Percentiles rank a stretch among this genome's conserved stretches.
These are phyloP conservation scores for Candida sp. DNA, from an alignment of 1,139 yeast genomes.

Conservation along the genomic window DNA sequence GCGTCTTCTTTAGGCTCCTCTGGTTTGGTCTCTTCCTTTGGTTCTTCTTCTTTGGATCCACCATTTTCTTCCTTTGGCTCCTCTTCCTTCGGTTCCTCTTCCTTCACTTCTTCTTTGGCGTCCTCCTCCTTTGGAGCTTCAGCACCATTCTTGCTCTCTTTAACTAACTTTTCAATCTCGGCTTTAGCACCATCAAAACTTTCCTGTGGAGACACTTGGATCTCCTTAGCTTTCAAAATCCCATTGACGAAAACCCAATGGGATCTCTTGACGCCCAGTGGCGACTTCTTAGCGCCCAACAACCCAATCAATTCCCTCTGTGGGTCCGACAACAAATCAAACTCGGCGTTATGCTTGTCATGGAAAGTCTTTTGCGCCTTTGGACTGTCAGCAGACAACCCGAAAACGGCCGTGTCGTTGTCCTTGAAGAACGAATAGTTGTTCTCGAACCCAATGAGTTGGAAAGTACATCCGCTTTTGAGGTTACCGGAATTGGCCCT, in stretches of 20 bases:
- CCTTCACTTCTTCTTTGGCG: slow-evolving; percentile 11
- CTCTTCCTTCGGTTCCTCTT: slow-evolving; percentile 9
- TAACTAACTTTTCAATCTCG: slow-evolving; percentile 46
- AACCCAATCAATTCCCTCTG: slow-evolving; percentile 65
- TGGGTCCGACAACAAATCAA: slow-evolving; percentile 80
- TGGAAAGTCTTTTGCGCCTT: slow-evolving; percentile 79
- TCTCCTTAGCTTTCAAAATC: slow-evolving; percentile 60
- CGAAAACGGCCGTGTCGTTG: slow-evolving; percentile 58
- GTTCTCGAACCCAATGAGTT: slow-evolving; percentile 87
- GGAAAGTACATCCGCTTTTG: slow-evolving; percentile 89
- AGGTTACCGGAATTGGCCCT: slow-evolving; percentile 68
- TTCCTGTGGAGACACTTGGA: slow-evolving; percentile 79
- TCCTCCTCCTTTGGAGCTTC: slow-evolving; percentile 10
- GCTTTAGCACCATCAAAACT: slow-evolving; percentile 68
- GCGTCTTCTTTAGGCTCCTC: slow-evolving; percentile 2
- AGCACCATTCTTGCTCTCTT: slow-evolving; percentile 12
- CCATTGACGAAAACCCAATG: slow-evolving; percentile 92
- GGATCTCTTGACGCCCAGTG: slow-evolving; percentile 82
- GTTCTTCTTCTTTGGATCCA: slow-evolving; percentile 7
- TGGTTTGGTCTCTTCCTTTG: slow-evolving; percentile 4
- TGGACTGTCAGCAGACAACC: slow-evolving; percentile 76
- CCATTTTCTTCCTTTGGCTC: slow-evolving; percentile 5
- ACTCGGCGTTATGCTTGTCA: slow-evolving; percentile 72
- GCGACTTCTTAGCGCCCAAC: slow-evolving; percentile 83
- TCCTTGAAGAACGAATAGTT: slow-evolving; percentile 57